Percentiles rank a stretch among this genome's conserved stretches.
phyloP scores from a whole-genome alignment of 352 stramenopile species.

The Hyaloperonospora arabidopsidis region DNA sequence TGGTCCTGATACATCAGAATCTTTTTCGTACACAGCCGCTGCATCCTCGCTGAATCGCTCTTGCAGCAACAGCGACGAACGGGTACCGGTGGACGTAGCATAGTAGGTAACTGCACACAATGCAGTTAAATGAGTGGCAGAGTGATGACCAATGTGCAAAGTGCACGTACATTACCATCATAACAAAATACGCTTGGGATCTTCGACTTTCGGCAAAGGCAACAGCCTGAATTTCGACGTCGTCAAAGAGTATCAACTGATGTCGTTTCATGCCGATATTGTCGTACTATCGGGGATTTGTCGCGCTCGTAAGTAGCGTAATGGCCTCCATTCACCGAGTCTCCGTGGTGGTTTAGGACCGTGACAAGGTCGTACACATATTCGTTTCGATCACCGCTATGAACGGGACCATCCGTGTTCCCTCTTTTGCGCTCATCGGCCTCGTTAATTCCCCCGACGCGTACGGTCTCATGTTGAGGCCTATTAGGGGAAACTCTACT shows the following conservation, averaged over 20 bases:
- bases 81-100: slow-evolving; percentile 35
- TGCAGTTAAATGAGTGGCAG: slow-evolving; percentile 1
- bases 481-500: slow-evolving; percentile 45
- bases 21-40: neutral
- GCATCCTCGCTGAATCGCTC: slow-evolving; percentile 5
- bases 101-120: slow-evolving; percentile 30
- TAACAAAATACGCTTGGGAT: slow-evolving; percentile 49
- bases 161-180: too few relatives aligned
- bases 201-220: slow-evolving; percentile 29
- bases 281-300: slow-evolving; percentile 1
- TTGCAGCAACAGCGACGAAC: slow-evolving; percentile 19
- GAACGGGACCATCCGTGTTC: slow-evolving; percentile 3
- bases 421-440: slow-evolving; percentile 14
- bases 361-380: slow-evolving; percentile 59
- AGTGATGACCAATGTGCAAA: neutral
- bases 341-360: slow-evolving; percentile 62
- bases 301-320: slow-evolving; percentile 54
- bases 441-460: slow-evolving; percentile 20
- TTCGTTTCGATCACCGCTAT: slow-evolving; percentile 11
- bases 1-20: too few relatives aligned
- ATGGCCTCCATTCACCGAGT: slow-evolving; percentile 58
- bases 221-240: slow-evolving; percentile 37
- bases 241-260: slow-evolving; percentile 60
- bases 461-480: slow-evolving; percentile 37
- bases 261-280: slow-evolving; percentile 6